Percentiles rank a stretch among this genome's conserved stretches.
These are phyloP conservation scores for Panellus pusillus DNA, from an alignment of 768 basidiomycete species.

Conservation along the genomic window DNA sequence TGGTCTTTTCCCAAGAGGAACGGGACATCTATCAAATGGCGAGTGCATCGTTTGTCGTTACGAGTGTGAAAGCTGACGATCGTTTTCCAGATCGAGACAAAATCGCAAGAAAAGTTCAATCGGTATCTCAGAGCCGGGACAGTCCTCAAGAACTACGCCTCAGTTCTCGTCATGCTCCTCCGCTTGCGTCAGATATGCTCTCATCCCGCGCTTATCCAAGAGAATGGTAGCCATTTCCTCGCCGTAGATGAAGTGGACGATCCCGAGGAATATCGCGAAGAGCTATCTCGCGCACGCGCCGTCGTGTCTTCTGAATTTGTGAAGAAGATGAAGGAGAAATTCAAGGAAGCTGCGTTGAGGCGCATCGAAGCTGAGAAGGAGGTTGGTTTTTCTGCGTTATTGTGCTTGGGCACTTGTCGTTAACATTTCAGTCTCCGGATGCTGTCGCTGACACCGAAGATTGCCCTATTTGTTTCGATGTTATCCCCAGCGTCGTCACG, in stretches of 20 bases:
- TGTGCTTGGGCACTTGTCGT: neutral
- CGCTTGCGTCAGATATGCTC: conserved; percentile 69
- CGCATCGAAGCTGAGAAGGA: conserved; percentile 56
- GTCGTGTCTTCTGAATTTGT: conserved; percentile 52
- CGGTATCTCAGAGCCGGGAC: conserved; percentile 60
- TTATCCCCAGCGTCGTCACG: conserved; percentile 54
- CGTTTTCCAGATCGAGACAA: conserved; percentile 45
- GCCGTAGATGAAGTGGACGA: conserved; percentile 38
- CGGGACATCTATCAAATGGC: conserved; percentile 55
- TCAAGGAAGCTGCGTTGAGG: conserved; percentile 40
- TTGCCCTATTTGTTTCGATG: conserved; percentile 70
- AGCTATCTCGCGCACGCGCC: conserved; percentile 46
- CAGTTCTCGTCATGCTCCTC: conserved; percentile 49
- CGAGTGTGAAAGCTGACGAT: neutral
- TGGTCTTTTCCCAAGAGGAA: conserved; percentile 64
- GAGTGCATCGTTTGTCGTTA: conserved; percentile 24
- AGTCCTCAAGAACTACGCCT: conserved; percentile 67
- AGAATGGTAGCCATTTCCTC: conserved; percentile 49
- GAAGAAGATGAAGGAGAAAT: conserved; percentile 44
- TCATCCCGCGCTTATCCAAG: conserved; percentile 67
- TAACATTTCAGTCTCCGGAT: conserved; percentile 39
- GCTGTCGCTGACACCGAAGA: conserved; percentile 54
- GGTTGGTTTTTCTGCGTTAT: conserved; percentile 29
- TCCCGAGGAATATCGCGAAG: conserved; percentile 35
- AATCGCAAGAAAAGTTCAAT: conserved; percentile 64